A percentile compares a stretch with the other conserved stretches of the same genome.
Evolutionary conservation across 169 alveolate species (phyloP).

Genomic region (Cyclospora cayetanensis): DNA sequence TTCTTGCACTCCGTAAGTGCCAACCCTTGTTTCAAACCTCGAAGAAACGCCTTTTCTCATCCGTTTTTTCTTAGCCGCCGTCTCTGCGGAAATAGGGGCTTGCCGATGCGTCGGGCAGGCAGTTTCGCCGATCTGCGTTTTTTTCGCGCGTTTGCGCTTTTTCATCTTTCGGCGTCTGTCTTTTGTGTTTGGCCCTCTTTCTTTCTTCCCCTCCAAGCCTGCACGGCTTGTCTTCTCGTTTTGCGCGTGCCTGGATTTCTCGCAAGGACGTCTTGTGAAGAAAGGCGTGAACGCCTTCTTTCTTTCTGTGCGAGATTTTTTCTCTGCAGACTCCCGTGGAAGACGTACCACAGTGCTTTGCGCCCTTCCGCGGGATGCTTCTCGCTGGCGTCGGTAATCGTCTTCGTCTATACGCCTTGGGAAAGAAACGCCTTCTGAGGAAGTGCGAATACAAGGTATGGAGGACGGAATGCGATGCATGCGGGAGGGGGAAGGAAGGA

Average conservation of each 20-base stretch:
- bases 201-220: neutral
- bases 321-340: slow-evolving; percentile 91
- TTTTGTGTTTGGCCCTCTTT: slow-evolving; percentile 13
- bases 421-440: slow-evolving; percentile 95
- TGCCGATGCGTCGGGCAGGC: too few species aligned
- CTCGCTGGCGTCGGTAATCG: slow-evolving; percentile 91
- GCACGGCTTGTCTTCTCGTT: neutral
- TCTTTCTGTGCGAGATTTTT: neutral
- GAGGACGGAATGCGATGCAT: neutral
- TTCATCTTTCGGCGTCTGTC: slow-evolving; percentile 64
- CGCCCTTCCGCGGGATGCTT: slow-evolving; percentile 93
- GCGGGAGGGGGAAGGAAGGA: too few species aligned
- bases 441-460: slow-evolving; percentile 94
- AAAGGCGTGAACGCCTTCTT: neutral
- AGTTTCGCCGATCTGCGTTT: neutral
- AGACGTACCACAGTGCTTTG: slow-evolving; percentile 93
- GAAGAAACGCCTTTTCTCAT: neutral
- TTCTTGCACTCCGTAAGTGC: slow-evolving; percentile 75
- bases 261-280: neutral
- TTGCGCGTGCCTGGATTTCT: neutral
- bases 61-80: neutral
- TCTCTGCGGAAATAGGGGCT: neutral
- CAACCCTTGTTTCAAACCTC: neutral
- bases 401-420: slow-evolving; percentile 96
- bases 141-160: neutral